Evolutionary conservation across 2,329 filamentous ascomycete species (phyloP), one percentile per base, ranked within the genome.

Genomic region (Bipolaris sorokiniana): DNA sequence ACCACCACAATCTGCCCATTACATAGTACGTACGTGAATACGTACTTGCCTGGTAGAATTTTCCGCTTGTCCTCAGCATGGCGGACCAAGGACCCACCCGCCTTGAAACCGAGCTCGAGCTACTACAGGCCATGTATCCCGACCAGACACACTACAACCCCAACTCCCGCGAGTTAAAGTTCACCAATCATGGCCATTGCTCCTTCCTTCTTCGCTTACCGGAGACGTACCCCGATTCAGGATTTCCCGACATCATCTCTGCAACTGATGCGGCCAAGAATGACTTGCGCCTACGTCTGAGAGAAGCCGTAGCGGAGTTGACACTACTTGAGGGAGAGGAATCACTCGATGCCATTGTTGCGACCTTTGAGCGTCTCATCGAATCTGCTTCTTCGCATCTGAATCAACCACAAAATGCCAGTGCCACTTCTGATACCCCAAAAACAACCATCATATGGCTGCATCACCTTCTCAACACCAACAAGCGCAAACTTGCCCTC

Each of bases 101-200:
- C 22, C 67, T 79, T 7, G 57, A 65, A 26, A 69, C 61, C 15
- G 79, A 81, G 61, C 54, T 81, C 28, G 69, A 74, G 45, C 76
- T 81, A 11, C 70, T 81, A n/a, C 57, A 75, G 38, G 73, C 78
- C 15, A 81, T 81, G 73, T 81, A 80, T 54, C 79, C 78, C 3
- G 71, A 74, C 5, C 76, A 80, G 62, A 61, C 78, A 26, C 63
- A 61, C 20, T 79, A 71, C 64, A 51, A 65, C 18, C 20, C 57
- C 1, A 74, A 70, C 56, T 67, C 68, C 31, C 72, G 72, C 46
- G 78, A 80, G 49, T 58, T 81, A 11, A 76, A 65, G 45, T 81
- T 76, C 63, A 62, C 61, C 37, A 64, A 64, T 15, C 36, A 66
- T 3, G 53, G 64, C 22, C 51, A 48, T 26, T 66, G 71, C 41